These are phyloP conservation scores for Jaminaea rosea DNA, from an alignment of 1,284 basidiomycete genomes.

Conservation along the genomic window DNA sequence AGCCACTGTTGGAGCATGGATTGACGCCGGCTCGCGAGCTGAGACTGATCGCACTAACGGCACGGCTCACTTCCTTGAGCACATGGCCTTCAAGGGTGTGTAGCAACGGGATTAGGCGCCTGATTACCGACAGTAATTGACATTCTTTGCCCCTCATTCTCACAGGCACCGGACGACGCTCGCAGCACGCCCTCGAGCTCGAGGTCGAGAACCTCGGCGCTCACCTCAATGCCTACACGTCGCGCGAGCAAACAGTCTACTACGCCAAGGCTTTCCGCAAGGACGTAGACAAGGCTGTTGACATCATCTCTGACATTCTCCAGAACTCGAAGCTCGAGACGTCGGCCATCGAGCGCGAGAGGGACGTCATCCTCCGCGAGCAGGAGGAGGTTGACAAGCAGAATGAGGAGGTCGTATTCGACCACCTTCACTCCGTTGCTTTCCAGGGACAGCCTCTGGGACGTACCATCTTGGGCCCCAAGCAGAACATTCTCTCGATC, in stretches of 20 bases:
- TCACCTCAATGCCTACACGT: conserved; percentile 96
- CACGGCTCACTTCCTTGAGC: conserved; percentile 97
- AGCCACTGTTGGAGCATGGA: conserved; percentile 97
- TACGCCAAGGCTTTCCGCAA: conserved; percentile 98
- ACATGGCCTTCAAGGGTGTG: conserved; percentile 63
- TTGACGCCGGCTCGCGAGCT: conserved; percentile 91
- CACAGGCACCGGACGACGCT: conserved; percentile 73
- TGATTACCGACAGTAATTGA: background rate
- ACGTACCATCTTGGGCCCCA: conserved; percentile 93
- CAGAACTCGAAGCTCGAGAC: conserved; percentile 93
- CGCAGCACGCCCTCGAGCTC: conserved; percentile 84
- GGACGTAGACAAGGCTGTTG: conserved; percentile 82
- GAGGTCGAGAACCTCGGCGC: conserved; percentile 98
- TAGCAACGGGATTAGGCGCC: too few species aligned
- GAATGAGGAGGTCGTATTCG: conserved; percentile 95
- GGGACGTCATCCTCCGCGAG: conserved; percentile 92
- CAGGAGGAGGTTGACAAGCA: conserved; percentile 99
- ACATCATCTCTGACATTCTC: conserved; percentile 96
- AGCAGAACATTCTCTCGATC: conserved; percentile 93
- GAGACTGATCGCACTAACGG: conserved; percentile 91
- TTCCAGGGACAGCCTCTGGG: conserved; percentile 92
- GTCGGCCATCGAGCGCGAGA: conserved; percentile 83
- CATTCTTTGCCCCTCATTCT: background rate
- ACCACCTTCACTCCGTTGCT: conserved; percentile 91
- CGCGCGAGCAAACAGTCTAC: conserved; percentile 97